Base-by-base conservation (phyloP, 2,329 filamentous ascomycete species). In the Fusarium incarnatum region DNA sequence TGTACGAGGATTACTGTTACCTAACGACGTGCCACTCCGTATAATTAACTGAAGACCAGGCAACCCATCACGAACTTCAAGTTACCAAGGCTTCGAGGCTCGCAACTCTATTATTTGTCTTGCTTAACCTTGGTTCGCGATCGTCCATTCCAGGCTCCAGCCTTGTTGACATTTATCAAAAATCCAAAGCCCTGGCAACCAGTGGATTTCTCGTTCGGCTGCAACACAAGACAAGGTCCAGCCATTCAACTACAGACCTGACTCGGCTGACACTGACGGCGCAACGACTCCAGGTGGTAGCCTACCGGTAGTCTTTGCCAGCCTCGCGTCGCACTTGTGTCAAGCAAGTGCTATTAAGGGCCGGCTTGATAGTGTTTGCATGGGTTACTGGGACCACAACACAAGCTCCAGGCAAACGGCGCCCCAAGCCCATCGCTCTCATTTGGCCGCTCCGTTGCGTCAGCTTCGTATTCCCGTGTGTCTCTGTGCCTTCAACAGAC, bases 401-500 rank as follows among this genome's bases (percentile, higher is more conserved):
- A 59, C 53, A 73, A 61, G 25, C 47, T 60, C 42, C 64, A 62
- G 44, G 40, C 58, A 67, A 61, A 67, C 48, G 47, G 65, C 27
- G 65, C 57, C 61, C 57, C 56, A 52, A 67, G 49, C 40, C 50
- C 11, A 52, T 70, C 16, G 37, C 56, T 50, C 56, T 41, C 53
- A 56, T 42, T 34, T 56, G 60, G 60, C 60, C 60, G 69, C 52
- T 54, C 52, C 30, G 71, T 73, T 74, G 72, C 67, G 68, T 70
- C 67, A 73, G 70, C 73, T 60, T 75, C 73, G 73, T 75, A 74
- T 75, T 74, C 58, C 69, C 60, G 68, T 68, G 54, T 64, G 52
- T 64, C 70, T 63, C 52, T 56, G 34, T 56, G 50, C 49, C 40
- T 32, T 56, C 28, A 23, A 48, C 41, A 52, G 41, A 56, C 67